Evolutionary conservation across 257 asterid species (phyloP).

Genomic region (Salvia hispanica): DNA sequence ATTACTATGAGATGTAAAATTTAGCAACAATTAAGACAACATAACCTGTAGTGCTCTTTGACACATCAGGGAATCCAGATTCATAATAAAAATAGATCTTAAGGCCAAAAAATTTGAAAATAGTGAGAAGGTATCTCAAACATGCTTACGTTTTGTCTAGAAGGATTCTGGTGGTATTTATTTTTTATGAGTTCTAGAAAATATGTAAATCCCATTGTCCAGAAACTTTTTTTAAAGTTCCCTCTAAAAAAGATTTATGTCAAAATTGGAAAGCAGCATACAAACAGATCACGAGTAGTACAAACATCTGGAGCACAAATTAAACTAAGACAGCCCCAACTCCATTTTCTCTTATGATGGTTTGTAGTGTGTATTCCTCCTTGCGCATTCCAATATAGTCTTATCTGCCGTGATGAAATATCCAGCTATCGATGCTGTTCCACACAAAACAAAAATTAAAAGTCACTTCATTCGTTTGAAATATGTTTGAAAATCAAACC

Average conservation of each 20-base stretch:
- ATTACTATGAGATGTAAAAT: too few relatives aligned
- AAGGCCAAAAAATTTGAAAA: too few relatives aligned
- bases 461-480: not conserved
- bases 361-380: conserved; percentile 63
- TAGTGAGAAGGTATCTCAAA: too few relatives aligned
- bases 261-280: not conserved
- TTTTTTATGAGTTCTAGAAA: too few relatives aligned
- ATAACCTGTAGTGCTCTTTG: too few relatives aligned
- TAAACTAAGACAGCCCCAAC: not conserved
- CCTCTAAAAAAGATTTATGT: not conserved
- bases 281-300: not conserved
- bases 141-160: too few relatives aligned
- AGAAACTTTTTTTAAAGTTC: too few relatives aligned
- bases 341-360: conserved; percentile 29
- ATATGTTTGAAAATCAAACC: not conserved
- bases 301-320: not conserved
- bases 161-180: too few relatives aligned
- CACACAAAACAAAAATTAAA: conserved; percentile 12
- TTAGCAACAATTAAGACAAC: too few relatives aligned
- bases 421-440: conserved; percentile 78
- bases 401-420: conserved; percentile 88
- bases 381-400: conserved; percentile 73
- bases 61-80: too few relatives aligned
- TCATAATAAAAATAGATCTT: too few relatives aligned
- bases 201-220: too few relatives aligned